Evolutionary conservation across 305 asterid species (phyloP).

Genomic region (Withania somnifera): DNA sequence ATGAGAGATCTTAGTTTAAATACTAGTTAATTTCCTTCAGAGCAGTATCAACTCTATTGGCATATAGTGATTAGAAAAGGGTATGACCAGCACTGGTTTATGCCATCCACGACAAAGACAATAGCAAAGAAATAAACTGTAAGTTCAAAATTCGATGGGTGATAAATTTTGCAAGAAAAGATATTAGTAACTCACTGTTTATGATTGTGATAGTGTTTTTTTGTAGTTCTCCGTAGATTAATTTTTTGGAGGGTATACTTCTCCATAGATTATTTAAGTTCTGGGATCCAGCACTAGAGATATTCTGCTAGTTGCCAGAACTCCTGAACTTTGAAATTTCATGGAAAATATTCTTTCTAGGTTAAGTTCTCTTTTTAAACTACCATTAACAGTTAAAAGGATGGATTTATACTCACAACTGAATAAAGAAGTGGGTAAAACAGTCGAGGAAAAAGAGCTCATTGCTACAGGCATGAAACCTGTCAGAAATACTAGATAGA

Average conservation of each 20-base stretch:
- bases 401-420: not conserved
- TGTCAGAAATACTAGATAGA: not conserved
- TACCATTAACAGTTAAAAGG: not conserved
- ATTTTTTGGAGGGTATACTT: not conserved
- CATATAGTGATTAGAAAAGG: not conserved
- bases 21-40: not conserved
- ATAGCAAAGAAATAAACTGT: not conserved
- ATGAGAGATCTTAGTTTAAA: not conserved
- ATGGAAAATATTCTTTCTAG: not conserved
- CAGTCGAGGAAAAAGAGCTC: not conserved
- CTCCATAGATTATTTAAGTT: not conserved
- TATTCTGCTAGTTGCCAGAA: not conserved
- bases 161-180: not conserved
- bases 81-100: not conserved
- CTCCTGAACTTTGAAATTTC: not conserved
- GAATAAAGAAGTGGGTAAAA: not conserved
- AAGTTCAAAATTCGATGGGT: not conserved
- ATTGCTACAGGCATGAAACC: not conserved
- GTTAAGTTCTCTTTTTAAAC: not conserved
- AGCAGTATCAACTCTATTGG: not conserved
- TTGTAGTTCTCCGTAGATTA: not conserved
- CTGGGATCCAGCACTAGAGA: not conserved
- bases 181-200: not conserved
- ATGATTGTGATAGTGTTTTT: not conserved
- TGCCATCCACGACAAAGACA: not conserved